phyloP scores from a whole-genome alignment of 345 rosid species.

The Brassica napus region Da-Ae NC_063447.1:50555001-50555500 shows the following conservation, averaged over 20 bases:
- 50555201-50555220: background rate
- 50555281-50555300: conserved; percentile 53
- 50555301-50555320: conserved; percentile 56
- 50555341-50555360: conserved; percentile 51
- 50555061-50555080: conserved; percentile 55
- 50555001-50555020: conserved; percentile 74
- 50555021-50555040: conserved; percentile 90
- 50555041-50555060: conserved; percentile 71
- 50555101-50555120: conserved; percentile 62
- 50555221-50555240: conserved; percentile 39
- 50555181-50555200: background rate
- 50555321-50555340: conserved; percentile 55
- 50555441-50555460: background rate
- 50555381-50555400: background rate
- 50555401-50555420: background rate
- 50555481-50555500: background rate
- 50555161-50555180: background rate
- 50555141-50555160: conserved; percentile 1
- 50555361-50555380: background rate
- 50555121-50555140: background rate
- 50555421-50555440: background rate
- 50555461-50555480: background rate
- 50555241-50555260: conserved; percentile 58
- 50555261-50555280: conserved; percentile 72
- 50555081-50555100: conserved; percentile 67